Percentiles rank a stretch among this genome's conserved stretches.
Conservation (phyloP, 2,329 filamentous ascomycete genomes). For the Claviceps digitariae region DNA sequence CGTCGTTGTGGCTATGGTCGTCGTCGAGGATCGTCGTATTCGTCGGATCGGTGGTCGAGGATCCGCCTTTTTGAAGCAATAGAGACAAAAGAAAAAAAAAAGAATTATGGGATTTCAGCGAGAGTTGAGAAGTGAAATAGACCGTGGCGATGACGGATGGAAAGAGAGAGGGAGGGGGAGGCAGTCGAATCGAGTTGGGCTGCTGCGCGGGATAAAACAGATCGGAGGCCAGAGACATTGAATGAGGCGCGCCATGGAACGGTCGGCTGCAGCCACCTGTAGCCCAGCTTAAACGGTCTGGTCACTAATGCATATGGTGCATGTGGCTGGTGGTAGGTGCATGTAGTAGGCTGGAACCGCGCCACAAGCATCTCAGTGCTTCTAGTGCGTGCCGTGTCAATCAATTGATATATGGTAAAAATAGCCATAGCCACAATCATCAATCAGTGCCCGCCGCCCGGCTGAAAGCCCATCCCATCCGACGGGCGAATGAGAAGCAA, state of each 20-base stretch:
- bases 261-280: not conserved
- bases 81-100: not conserved
- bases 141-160: not conserved
- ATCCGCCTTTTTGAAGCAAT: not conserved
- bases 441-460: too few relatives aligned
- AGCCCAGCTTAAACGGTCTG: not conserved
- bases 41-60: not conserved
- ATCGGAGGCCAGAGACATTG: not conserved
- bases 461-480: too few relatives aligned
- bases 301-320: too few relatives aligned
- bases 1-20: not conserved
- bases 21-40: not conserved
- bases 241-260: not conserved
- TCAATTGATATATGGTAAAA: too few relatives aligned
- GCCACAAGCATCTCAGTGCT: too few relatives aligned
- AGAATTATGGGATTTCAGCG: not conserved
- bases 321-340: too few relatives aligned
- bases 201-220: not conserved
- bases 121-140: not conserved
- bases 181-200: not conserved
- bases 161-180: not conserved
- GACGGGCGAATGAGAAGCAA: too few relatives aligned
- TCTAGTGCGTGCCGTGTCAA: too few relatives aligned
- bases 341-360: too few relatives aligned
- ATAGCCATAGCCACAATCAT: too few relatives aligned